Conservation (phyloP, 2,329 filamentous ascomycete species). For the Fusarium coicis region DNA sequence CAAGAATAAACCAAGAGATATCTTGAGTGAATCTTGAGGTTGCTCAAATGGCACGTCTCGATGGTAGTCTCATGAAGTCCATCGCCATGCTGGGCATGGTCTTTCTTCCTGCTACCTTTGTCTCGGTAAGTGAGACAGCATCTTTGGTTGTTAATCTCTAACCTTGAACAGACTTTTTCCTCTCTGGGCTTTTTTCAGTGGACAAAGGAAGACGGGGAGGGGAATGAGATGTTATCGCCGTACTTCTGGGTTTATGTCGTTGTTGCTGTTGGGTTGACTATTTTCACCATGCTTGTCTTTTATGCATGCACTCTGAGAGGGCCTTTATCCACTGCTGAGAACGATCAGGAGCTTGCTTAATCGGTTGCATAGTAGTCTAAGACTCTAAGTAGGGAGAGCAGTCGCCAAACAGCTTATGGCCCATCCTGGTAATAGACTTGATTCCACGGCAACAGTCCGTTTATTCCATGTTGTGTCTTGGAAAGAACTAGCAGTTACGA, state of each 20-base stretch:
- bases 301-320: neutral
- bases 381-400: too few species aligned
- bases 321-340: accelerated
- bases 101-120: too few species aligned
- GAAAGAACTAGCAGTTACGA: too few species aligned
- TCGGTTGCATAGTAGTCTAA: too few species aligned
- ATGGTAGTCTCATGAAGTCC: too few species aligned
- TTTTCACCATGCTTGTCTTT: neutral
- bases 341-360: neutral
- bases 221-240: accelerated
- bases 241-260: constrained; percentile 11
- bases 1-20: too few species aligned
- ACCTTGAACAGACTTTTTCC: neutral
- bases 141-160: neutral
- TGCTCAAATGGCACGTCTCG: too few species aligned
- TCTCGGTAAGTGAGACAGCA: too few species aligned
- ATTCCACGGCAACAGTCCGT: neutral
- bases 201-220: accelerated
- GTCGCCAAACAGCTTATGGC: too few species aligned
- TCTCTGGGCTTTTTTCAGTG: constrained; percentile 14
- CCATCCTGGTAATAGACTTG: neutral
- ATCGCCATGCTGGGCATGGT: too few species aligned
- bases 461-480: neutral
- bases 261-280: neutral
- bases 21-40: too few species aligned